Percentiles rank a stretch among this genome's conserved stretches.
Evolutionary conservation across 2,329 filamentous ascomycete genomes (phyloP).

Genomic region (Aspergillus fumigatus): DNA sequence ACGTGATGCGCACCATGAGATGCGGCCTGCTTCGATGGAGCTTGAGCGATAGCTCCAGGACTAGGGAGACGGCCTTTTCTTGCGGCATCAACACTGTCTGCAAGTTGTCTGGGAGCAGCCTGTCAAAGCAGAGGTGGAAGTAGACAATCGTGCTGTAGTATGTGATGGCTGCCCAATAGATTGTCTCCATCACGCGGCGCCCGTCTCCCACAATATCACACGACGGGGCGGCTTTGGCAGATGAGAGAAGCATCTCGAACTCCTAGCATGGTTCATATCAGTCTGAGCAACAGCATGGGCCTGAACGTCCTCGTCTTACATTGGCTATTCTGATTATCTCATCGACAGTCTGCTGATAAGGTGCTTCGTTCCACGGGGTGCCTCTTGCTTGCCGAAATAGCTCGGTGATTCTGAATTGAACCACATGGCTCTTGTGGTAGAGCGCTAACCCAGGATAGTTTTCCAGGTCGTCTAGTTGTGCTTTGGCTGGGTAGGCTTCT

Average conservation of each 20-base stretch:
- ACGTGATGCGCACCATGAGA: conserved; percentile 20
- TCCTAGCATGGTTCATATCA: conserved; percentile 11
- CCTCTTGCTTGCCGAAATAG: conserved; percentile 9
- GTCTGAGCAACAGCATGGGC: neutral
- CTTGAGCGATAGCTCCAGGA: conserved; percentile 20
- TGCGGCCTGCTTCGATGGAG: conserved; percentile 20
- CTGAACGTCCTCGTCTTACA: conserved; percentile 10
- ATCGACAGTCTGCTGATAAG: conserved; percentile 14
- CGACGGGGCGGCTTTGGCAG: conserved; percentile 14
- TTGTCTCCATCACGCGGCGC: conserved; percentile 21
- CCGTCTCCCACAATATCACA: conserved; percentile 15
- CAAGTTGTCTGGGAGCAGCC: neutral
- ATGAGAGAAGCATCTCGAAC: conserved; percentile 18
- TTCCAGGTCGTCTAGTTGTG: conserved; percentile 24
- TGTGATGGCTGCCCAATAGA: conserved; percentile 22
- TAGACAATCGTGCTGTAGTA: conserved; percentile 21
- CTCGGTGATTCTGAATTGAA: conserved; percentile 23
- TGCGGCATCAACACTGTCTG: conserved; percentile 11
- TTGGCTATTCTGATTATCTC: conserved; percentile 17
- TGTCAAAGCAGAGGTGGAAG: conserved; percentile 21
- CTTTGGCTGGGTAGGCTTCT: conserved; percentile 18
- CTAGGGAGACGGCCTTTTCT: conserved; percentile 15
- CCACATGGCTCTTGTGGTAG: conserved; percentile 23
- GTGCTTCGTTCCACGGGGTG: conserved; percentile 1
- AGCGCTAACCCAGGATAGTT: conserved; percentile 20